Evolutionary conservation across 2,329 filamentous ascomycete genomes (phyloP), one percentile per base, ranked within the genome.

Genomic region (Alternaria consortialis): DNA sequence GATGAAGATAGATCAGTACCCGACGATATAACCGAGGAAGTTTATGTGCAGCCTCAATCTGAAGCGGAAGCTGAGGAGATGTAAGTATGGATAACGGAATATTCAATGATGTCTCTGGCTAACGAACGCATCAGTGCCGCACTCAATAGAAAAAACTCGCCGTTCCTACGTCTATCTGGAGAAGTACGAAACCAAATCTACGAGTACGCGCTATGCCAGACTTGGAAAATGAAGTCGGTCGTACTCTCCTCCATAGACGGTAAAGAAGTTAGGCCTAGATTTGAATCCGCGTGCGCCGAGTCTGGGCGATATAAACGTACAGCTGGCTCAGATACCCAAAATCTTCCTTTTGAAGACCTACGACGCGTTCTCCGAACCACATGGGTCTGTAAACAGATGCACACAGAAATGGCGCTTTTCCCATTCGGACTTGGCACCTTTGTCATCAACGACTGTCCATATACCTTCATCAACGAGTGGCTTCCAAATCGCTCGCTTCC

Each of bases 281-380:
- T 56, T 72, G 15, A 72, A 72, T 40, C 64, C 67, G 3, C 64
- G 34, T 13, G 69, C 69, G 13, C 32, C 71, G 15, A 60, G 65
- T 1, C 47, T 71, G 4, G 69, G 67, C 13, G 34, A 34, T 13
- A 44, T 72, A n/a, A 72, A 71, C 7, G 64, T 68, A 7, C 48
- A 60, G 20, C 20, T 25, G 12, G 20, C 20, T 5, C 20, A 42
- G 20, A 17, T 12, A 42, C 15, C 6, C 12, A 25, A 13, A 25
- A 25, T 13, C 5, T 4, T 7, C 4, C 2, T 42, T 42, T 42
- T 2, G 11, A 42, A 42, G 12, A 15, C 12, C 39, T 42, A 11
- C 39, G 20, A 15, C 39, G 39, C 20, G 20, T 15, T 12, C 20
- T 42, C 8, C 39, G 15, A 25, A 13, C 20, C 6, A 15, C 39